Evolutionary conservation across 441 rosid species (phyloP), one percentile per base, ranked within the genome.

Genomic region (Populus hybrid): DNA sequence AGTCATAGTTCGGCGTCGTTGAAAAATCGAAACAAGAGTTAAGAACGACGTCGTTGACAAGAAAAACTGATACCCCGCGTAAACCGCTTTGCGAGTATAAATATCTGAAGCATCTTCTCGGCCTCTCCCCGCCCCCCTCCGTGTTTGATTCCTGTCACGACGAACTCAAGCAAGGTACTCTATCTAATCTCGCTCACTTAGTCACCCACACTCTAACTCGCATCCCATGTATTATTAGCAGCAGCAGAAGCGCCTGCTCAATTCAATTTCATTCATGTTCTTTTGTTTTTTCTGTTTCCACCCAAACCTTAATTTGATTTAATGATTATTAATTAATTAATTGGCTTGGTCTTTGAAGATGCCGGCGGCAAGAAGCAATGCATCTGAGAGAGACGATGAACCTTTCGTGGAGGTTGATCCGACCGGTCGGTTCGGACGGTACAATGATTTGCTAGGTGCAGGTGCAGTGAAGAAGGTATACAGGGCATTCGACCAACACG

Each of bases 401-500:
- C 87, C 85, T 3, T 91, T 88, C 66, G 83, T 86, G 0, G 93
- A 91, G 83, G 87, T 91, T 66, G 93, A 89, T 77, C 92, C 90
- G 2, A 81, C 89, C 0, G 91, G 90, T 24, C 80, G 95, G 36
- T 89, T 86, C 74, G 93, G 93, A 34, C 79, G 92, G 69, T 91
- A 89, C 35, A 71, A 69, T 4, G 91, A 91, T 75, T 81, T 91
- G 65, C 91, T 91, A 2, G 93, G 94, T 72, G 75, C 82, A 8
- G 94, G 94, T 73, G 89, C 93, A 0, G 90, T 89, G 79, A 91
- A 91, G 86, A 91, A 86, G 83, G 95, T 91, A 18, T 90, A 88
- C 40, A 84, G 95, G 76, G 95, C 88, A 30, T 91, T 91, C 75
- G 93, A 91, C 78, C 92, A 89, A 80, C 91, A 89, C 83, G 91